Percentiles rank a stretch among this genome's conserved stretches.
phyloP scores from a whole-genome alignment of 1,284 basidiomycete species.

The Coriolopsis trogii region DNA sequence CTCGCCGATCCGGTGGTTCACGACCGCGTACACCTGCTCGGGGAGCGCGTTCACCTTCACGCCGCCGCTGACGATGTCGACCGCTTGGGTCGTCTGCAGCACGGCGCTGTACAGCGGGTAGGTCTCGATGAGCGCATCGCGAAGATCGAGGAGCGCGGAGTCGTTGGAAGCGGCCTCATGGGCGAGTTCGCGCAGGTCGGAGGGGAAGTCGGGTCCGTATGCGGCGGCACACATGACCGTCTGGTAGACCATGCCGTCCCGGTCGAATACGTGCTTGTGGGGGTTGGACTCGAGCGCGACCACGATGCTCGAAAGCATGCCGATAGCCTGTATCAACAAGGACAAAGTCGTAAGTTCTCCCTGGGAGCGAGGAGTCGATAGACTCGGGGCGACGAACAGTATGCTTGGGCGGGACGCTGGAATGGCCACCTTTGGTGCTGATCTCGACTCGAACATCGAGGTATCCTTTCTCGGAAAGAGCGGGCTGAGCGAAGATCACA shows the following conservation, averaged over 20 bases:
- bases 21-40: slow-evolving; percentile 50
- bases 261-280: slow-evolving; percentile 38
- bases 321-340: slow-evolving; percentile 47
- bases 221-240: slow-evolving; percentile 29
- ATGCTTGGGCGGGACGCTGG: slow-evolving; percentile 59
- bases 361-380: neutral
- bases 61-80: slow-evolving; percentile 69
- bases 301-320: slow-evolving; percentile 52
- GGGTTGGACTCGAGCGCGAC: slow-evolving; percentile 51
- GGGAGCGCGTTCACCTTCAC: slow-evolving; percentile 63
- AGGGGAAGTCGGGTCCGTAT: slow-evolving; percentile 25
- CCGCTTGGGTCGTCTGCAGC: slow-evolving; percentile 70
- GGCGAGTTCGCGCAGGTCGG: slow-evolving; percentile 20
- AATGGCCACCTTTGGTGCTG: slow-evolving; percentile 65
- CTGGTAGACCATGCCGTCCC: slow-evolving; percentile 25
- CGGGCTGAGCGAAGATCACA: slow-evolving; percentile 48
- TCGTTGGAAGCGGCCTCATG: slow-evolving; percentile 27
- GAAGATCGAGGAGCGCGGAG: slow-evolving; percentile 33
- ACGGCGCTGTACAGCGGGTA: slow-evolving; percentile 36
- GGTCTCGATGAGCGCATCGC: slow-evolving; percentile 35
- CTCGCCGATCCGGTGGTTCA: slow-evolving; percentile 57
- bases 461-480: slow-evolving; percentile 68
- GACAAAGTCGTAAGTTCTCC: neutral
- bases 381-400: slow-evolving; percentile 43
- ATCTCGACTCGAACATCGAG: slow-evolving; percentile 52